Base-by-base conservation (phyloP, 805 yeast species). In the Saturnispora ahearnii region DNA sequence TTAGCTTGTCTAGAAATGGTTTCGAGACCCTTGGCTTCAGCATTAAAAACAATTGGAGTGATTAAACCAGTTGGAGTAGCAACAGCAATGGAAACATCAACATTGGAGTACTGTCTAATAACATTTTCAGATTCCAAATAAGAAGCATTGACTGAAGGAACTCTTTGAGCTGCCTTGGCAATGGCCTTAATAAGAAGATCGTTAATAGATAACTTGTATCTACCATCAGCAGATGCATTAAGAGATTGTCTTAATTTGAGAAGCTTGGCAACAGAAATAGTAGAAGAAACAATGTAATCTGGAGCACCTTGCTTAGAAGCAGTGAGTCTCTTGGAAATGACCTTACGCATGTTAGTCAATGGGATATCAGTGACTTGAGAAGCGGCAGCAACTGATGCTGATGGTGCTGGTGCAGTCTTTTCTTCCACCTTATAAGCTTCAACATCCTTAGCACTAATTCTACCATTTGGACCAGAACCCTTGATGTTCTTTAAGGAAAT, bases 81-180 rank as follows among this genome's bases (percentile, higher is more conserved):
- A 56, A 93, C 99, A 38, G 99, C 99, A 53, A 91, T 97, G 24
- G 98, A 89, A 51, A 93, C 95, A 64, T 93, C 99, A 50, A 91
- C 98, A 62, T 80, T 84, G 63, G 76, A 74, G 79, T 81, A 93
- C 73, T 86, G 90, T 75, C 99, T 87, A 59, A 93, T 87, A 62
- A 91, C 84, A 57, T 89, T 88, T 73, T 93, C 84, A 37, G 77
- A 71, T 66, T 83, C 95, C 62, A 93, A 77, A 93, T 96, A 93
- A 67, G 90, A 86, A 24, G 96, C 79, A 76, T 93, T 93, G 57
- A 82, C 96, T 58, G 84, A 89, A 54, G 99, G 99, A 49, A 90
- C 96, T 71, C 91, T 81, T 69, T 76, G 75, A 52, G 86, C 79
- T 49, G 99, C 98, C 61, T 81, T 79, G 50, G 97, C 90, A 62